These are phyloP conservation scores for Mimosa bimucronata DNA, from an alignment of 306 rosid genomes.

Conservation along the genomic window DNA sequence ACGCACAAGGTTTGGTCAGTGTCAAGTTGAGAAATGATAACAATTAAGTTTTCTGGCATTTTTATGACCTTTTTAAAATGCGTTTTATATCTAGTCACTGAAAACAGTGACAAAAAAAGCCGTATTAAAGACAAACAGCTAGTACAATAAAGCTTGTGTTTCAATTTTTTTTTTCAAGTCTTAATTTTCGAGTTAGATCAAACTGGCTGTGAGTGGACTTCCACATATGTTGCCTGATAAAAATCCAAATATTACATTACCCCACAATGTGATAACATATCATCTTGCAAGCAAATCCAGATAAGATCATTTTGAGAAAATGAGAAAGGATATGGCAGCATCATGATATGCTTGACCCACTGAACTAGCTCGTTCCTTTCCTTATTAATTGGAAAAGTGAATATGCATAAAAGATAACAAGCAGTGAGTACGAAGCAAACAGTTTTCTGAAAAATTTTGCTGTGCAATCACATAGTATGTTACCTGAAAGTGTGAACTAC, in stretches of 20 bases:
- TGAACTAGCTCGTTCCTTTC: not conserved
- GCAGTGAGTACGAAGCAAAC: not conserved
- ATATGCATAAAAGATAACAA: not conserved
- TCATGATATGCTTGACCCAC: not conserved
- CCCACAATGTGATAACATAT: not conserved
- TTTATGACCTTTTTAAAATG: slow-evolving; percentile 4
- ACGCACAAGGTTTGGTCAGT: not conserved
- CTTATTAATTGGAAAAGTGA: not conserved
- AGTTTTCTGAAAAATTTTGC: not conserved
- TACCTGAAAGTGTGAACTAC: slow-evolving; percentile 69
- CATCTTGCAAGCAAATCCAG: slow-evolving; percentile 11
- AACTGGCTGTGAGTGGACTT: not conserved
- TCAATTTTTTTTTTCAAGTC: not conserved
- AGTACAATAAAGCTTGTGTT: not conserved
- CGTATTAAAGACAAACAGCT: not conserved
- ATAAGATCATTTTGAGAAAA: not conserved
- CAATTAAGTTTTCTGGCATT: not conserved
- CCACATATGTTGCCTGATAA: not conserved
- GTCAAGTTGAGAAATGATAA: not conserved
- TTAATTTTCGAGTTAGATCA: not conserved
- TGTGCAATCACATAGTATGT: not conserved
- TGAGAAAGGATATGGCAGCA: not conserved
- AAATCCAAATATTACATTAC: not conserved
- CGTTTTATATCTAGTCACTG: not conserved
- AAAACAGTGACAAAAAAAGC: slow-evolving; percentile 4